Evolutionary conservation across 345 rosid genomes (phyloP), one percentile per base, ranked within the genome.

Genomic region (Murraya paniculata): DNA sequence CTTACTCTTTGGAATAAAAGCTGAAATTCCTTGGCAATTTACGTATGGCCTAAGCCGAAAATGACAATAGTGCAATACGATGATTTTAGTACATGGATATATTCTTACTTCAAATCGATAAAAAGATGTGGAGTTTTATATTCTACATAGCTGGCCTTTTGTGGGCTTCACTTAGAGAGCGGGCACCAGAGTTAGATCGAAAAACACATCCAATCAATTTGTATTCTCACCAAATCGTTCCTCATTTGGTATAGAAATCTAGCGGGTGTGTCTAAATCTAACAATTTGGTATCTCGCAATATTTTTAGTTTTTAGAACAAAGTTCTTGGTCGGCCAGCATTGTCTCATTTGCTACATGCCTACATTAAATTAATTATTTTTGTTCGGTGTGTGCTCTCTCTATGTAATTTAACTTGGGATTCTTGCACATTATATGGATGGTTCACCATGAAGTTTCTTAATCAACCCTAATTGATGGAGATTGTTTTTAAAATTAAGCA

Each of bases 21-120:
- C 58, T 57, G 31, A 67, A 68, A 68, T 57, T 27, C 73, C n/a
- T 2, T 19, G 19, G 19, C 16, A 21, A 28, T 45, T 31, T 69
- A 45, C 13, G 0, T 22, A 7, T 62, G 71, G 66, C 73, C 9
- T 76, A 38, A 25, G 8, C 66, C 57, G 73, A 55, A 36, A n/a
- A 36, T 38, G 38, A 30, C 19, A 70, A 61, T 68, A 65, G 24
- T n/a, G n/a, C n/a, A n/a, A 45, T 28, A 38, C 4, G 22, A 18
- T 53, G 22, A 53, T 53, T 53, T 53, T 35, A 45, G 57, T 30
- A 38, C 30, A 62, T 27, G 83, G 68, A 80, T 71, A 71, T 71
- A 71, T 80, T 80, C 83, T 71, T 55, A 9, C 30, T 45, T 45
- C 50, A 45, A 45, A 45, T 21, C 45, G 48, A 35, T 35, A 22